These are phyloP conservation scores for Vitis rupestris DNA, from an alignment of 164 flowering plant species.

Conservation along the genomic window DNA sequence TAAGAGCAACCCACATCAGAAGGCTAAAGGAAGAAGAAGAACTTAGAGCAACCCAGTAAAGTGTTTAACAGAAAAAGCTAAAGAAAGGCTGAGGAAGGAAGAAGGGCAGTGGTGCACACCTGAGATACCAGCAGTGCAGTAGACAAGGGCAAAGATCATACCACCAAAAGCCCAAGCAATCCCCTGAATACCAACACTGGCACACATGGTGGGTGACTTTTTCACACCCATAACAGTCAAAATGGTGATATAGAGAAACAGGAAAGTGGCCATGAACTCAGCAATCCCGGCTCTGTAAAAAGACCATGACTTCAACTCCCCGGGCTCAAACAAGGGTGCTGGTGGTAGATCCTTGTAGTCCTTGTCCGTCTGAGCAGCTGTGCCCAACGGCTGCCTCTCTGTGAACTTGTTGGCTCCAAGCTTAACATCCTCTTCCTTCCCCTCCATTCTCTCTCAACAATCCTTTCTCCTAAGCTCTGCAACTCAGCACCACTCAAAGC, in stretches of 20 bases:
- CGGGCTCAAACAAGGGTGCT: conserved; percentile 64
- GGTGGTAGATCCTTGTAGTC: conserved; percentile 70
- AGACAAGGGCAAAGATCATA: conserved; percentile 68
- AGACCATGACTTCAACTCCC: conserved; percentile 67
- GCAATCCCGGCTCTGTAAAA: conserved; percentile 73
- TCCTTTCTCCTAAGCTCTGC: not conserved
- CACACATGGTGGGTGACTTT: conserved; percentile 33
- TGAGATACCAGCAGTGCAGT: conserved; percentile 76
- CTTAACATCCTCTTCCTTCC: conserved; percentile 64
- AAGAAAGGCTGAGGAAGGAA: not conserved
- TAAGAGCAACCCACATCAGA: not conserved
- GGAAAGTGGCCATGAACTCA: conserved; percentile 62
- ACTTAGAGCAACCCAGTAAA: not conserved
- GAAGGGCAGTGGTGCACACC: conserved; percentile 22
- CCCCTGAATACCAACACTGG: conserved; percentile 58
- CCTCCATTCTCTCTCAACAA: conserved; percentile 37
- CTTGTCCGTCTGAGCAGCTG: conserved; percentile 54
- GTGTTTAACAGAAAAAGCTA: too few relatives aligned
- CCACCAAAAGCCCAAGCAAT: conserved; percentile 79
- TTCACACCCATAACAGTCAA: conserved; percentile 65
- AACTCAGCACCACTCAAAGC: not conserved
- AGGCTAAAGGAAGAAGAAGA: not conserved
- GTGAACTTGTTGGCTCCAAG: conserved; percentile 68
- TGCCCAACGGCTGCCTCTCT: conserved; percentile 63
- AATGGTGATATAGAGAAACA: conserved; percentile 62